These are phyloP conservation scores for Cyberlindnera subsufficiens DNA, from an alignment of 805 yeast genomes.

Conservation along the genomic window DNA sequence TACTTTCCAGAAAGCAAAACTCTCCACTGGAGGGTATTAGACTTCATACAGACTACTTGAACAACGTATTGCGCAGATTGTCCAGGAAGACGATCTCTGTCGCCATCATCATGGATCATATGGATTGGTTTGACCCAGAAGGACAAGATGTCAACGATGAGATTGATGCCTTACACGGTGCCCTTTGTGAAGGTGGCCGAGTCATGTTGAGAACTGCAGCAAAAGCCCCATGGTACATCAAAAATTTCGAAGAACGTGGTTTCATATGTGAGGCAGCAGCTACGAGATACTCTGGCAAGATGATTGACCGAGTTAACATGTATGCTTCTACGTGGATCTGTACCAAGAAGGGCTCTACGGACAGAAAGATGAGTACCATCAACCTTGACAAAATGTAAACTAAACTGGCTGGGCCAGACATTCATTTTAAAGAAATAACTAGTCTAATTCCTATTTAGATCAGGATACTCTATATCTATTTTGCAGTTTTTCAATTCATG, in stretches of 20 bases:
- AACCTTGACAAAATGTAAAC: constrained; percentile 10
- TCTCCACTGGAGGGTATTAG: constrained; percentile 66
- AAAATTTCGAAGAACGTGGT: constrained; percentile 60
- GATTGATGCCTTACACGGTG: constrained; percentile 55
- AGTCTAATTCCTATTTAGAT: too few relatives aligned
- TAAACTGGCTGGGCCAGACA: background rate
- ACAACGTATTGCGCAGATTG: constrained; percentile 67
- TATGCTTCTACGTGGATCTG: constrained; percentile 88
- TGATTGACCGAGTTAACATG: constrained; percentile 81
- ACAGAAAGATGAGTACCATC: constrained; percentile 22
- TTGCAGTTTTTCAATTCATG: too few relatives aligned
- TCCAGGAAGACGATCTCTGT: constrained; percentile 58
- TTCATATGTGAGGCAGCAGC: constrained; percentile 67
- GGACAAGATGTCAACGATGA: constrained; percentile 62
- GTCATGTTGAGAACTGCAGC: constrained; percentile 76
- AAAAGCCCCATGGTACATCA: constrained; percentile 70
- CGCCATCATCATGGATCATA: constrained; percentile 84
- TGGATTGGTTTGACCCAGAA: constrained; percentile 82
- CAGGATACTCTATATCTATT: too few relatives aligned
- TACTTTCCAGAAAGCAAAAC: constrained; percentile 33
- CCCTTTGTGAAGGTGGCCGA: constrained; percentile 62
- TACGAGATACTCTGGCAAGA: constrained; percentile 51
- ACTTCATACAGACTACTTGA: constrained; percentile 73
- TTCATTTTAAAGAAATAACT: too few relatives aligned
- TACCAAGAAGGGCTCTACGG: constrained; percentile 35